Evolutionary conservation across 73 alveolate species (phyloP), one percentile per base, ranked within the genome.

Genomic region (Paramecium sexaurelia): DNA sequence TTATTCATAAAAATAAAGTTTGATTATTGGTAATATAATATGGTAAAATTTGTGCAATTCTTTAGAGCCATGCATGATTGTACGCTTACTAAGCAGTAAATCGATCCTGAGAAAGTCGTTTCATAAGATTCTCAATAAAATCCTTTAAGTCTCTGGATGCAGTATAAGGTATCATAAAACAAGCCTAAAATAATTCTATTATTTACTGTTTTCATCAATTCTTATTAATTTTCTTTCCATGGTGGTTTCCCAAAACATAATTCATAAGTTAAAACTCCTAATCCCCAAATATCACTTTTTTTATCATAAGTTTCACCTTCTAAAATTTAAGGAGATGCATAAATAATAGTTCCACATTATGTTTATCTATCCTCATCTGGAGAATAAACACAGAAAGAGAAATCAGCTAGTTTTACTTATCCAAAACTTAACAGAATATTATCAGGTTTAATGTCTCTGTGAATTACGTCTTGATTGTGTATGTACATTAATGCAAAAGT

Each of bases 241-340:
- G 99, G 99, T 9, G 98, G 97, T 66, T 86, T 55, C 2, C 99
- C 99, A 84, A 95, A 96, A 20, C 95, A 88, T 84, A 97, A 82
- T 93, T 97, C 99, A 95, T 93, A 97, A 33, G 97, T 96, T 39
- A 97, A 92, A n/a, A 97, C 95, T 15, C 99, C 99, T 29, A 98
- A 90, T 26, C 98, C 93, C 99, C 99, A 98, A 22, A 97, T 91
- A 92, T 98, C 99, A 7, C 96, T 93, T 37, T 97, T 91, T 37
- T 95, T 95, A 85, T 95, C 96, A 85, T 98, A 98, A 0, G 95
- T 92, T 33, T 92, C 92, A 27, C 95, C 96, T 41, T 84, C 85
- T 24, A 98, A 69, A 96, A 98, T 97, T 92, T 98, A 99, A 26
- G 99, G 99, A 3, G 99, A 98, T 97, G 97, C 95, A 91, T 98